These are phyloP conservation scores for Pseudogymnoascus pannorum DNA, from an alignment of 2,329 filamentous ascomycete genomes.

Conservation along the genomic window DNA sequence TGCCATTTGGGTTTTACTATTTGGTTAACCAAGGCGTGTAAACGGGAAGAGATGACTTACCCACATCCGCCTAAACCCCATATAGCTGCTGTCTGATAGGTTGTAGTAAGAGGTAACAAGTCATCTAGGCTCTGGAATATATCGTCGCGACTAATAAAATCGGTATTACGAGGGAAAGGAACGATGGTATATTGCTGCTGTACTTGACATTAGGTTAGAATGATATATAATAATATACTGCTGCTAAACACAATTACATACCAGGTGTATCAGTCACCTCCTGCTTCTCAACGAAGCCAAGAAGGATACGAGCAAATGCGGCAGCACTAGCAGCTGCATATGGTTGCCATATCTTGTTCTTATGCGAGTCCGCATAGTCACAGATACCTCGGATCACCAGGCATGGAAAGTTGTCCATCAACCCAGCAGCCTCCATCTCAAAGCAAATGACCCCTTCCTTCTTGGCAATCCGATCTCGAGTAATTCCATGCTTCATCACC, in stretches of 20 bases:
- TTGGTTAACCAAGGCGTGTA: not conserved
- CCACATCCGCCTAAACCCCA: constrained; percentile 18
- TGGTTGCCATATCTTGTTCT: constrained; percentile 16
- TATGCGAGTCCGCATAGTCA: constrained; percentile 17
- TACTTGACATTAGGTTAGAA: not conserved
- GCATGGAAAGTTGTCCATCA: constrained; percentile 17
- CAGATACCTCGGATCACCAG: constrained; percentile 16
- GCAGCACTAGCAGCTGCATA: constrained; percentile 15
- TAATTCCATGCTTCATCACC: constrained; percentile 13
- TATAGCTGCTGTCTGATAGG: constrained; percentile 10
- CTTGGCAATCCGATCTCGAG: not conserved
- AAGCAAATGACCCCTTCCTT: constrained; percentile 13
- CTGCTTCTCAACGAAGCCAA: constrained; percentile 10
- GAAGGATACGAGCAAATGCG: constrained; percentile 11
- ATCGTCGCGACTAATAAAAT: constrained; percentile 10
- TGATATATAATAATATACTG: not conserved
- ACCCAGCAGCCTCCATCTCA: constrained; percentile 8
- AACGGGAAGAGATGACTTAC: constrained; percentile 8
- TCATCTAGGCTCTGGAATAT: constrained; percentile 13
- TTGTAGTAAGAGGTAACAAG: constrained; percentile 8
- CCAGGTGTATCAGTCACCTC: constrained; percentile 11
- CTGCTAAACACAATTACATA: not conserved
- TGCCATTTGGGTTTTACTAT: constrained; percentile 34
- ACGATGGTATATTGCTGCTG: constrained; percentile 11
- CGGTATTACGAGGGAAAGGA: constrained; percentile 14